Conservation (phyloP, 805 yeast genomes). For the Candida argentea region DNA sequence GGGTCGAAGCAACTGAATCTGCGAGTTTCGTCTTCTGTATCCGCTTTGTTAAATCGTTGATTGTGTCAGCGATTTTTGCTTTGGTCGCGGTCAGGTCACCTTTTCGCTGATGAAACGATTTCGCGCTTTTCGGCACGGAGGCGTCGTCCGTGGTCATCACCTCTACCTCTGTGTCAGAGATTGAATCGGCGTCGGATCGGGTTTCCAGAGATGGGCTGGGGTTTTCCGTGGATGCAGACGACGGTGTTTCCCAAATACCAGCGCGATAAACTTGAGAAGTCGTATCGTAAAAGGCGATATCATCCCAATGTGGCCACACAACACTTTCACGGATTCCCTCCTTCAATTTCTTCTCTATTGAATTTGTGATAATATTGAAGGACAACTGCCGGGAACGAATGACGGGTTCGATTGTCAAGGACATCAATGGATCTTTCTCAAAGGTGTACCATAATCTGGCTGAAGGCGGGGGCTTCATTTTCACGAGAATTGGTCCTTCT, state of each 20-base stretch:
- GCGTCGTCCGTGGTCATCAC: not conserved
- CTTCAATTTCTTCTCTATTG: conserved; percentile 65
- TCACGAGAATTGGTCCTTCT: conserved; percentile 62
- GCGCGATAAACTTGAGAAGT: conserved; percentile 70
- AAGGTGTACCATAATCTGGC: conserved; percentile 87
- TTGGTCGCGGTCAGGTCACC: conserved; percentile 3
- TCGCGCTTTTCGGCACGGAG: too few relatives aligned
- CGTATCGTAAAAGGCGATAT: conserved; percentile 61
- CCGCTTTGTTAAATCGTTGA: not conserved
- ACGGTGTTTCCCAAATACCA: conserved; percentile 73
- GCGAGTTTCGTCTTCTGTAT: not conserved
- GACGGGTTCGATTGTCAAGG: conserved; percentile 78
- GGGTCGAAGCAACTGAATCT: not conserved
- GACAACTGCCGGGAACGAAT: conserved; percentile 77
- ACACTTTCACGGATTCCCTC: conserved; percentile 73
- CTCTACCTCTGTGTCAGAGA: conserved; percentile 1
- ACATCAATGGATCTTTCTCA: conserved; percentile 66
- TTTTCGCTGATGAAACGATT: too few relatives aligned
- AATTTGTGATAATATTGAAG: conserved; percentile 68
- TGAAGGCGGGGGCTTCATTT: conserved; percentile 84
- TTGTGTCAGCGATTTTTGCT: not conserved
- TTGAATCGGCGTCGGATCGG: not conserved
- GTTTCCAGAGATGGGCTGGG: too few relatives aligned
- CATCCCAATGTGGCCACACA: conserved; percentile 87
- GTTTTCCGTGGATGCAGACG: conserved; percentile 10